These are phyloP conservation scores for Cladosporium velox DNA, from an alignment of 2,329 filamentous ascomycete species.

Conservation along the genomic window DNA sequence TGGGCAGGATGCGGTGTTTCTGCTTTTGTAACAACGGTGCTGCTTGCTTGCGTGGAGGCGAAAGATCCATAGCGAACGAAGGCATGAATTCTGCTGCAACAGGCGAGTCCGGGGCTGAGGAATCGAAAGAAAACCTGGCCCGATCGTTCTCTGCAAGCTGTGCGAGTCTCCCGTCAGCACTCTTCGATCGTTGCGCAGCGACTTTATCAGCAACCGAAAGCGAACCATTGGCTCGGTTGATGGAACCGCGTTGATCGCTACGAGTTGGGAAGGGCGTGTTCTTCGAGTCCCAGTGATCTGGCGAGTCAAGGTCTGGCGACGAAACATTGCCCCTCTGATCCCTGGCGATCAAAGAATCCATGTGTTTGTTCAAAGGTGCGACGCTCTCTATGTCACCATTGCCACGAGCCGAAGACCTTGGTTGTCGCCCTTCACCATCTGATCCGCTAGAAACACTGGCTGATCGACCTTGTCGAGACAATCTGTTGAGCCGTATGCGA, in stretches of 20 bases:
- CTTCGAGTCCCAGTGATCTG: conserved; percentile 42
- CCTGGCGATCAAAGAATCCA: conserved; percentile 46
- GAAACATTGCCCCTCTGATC: conserved; percentile 42
- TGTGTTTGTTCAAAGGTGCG: conserved; percentile 46
- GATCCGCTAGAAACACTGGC: conserved; percentile 32
- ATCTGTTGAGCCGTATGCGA: conserved; percentile 26
- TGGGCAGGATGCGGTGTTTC: conserved; percentile 42
- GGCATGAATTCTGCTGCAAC: conserved; percentile 36
- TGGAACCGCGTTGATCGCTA: conserved; percentile 1
- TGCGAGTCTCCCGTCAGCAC: conserved; percentile 23
- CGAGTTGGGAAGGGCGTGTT: conserved; percentile 29
- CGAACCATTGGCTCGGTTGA: conserved; percentile 24
- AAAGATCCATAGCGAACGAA: conserved; percentile 39
- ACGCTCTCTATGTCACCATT: conserved; percentile 17
- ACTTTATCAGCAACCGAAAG: conserved; percentile 26
- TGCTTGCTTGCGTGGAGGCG: conserved; percentile 34
- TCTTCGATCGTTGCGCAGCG: conserved; percentile 23
- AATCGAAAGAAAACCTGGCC: conserved; percentile 44
- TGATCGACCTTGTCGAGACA: conserved; percentile 28
- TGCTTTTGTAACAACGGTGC: conserved; percentile 38
- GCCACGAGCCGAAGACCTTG: conserved; percentile 49
- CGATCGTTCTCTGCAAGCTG: conserved; percentile 29
- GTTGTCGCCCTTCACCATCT: conserved; percentile 45
- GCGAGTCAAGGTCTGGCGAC: conserved; percentile 43
- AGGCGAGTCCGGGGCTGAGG: conserved; percentile 43